Evolutionary conservation across 2,329 filamentous ascomycete species (phyloP).

Genomic region (Xylariaceae sp.): DNA sequence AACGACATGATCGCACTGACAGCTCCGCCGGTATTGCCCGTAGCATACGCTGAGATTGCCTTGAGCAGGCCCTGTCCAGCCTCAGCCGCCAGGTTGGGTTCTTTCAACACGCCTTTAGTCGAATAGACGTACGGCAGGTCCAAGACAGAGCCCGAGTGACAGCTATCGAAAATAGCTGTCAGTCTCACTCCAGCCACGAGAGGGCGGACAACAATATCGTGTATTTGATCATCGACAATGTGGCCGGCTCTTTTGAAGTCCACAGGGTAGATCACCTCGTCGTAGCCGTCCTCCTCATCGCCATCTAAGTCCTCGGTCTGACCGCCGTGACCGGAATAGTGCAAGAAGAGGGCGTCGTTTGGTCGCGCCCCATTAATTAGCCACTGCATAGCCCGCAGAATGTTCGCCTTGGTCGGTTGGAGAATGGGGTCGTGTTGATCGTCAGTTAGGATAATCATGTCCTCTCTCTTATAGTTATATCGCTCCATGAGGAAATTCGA

Average conservation of each 20-base stretch:
- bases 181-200: constrained; percentile 53
- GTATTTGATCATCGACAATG: constrained; percentile 81
- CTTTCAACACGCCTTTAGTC: constrained; percentile 64
- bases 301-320: constrained; percentile 76
- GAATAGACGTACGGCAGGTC: constrained; percentile 67
- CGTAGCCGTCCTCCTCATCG: constrained; percentile 77
- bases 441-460: constrained; percentile 76
- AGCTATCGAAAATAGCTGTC: constrained; percentile 63
- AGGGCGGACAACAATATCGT: constrained; percentile 64
- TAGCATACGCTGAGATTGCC: constrained; percentile 55
- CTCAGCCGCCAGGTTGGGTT: constrained; percentile 65
- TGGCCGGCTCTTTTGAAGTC: constrained; percentile 77
- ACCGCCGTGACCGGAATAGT: constrained; percentile 60
- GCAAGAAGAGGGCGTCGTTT: constrained; percentile 74
- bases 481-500: constrained; percentile 64
- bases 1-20: constrained; percentile 75
- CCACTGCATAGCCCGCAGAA: constrained; percentile 72
- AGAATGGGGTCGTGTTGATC: constrained; percentile 67
- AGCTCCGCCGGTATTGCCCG: constrained; percentile 78
- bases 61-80: constrained; percentile 61
- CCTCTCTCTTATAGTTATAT: constrained; percentile 69
- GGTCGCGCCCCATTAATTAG: constrained; percentile 66
- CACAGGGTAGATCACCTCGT: constrained; percentile 80
- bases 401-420: constrained; percentile 72
- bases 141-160: constrained; percentile 63